Base-by-base conservation (phyloP, 2,329 filamentous ascomycete species). In the Diplodia seriata region DNA sequence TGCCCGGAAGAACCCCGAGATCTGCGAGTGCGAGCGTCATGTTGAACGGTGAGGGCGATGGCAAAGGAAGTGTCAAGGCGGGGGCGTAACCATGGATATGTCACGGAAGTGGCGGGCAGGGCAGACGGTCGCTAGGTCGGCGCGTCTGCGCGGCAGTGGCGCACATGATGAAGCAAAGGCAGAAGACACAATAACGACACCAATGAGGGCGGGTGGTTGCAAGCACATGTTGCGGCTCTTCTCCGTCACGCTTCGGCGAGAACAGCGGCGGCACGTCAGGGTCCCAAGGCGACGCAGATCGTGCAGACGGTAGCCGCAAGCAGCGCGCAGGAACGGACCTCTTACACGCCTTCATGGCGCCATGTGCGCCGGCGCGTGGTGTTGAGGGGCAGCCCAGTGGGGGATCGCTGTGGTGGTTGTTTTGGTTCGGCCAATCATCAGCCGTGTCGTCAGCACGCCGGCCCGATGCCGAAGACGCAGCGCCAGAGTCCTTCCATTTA, bases 331-430 rank as follows among this genome's bases (percentile, higher is more conserved):
- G 55, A 53, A 59, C 43, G 53, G 70, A 57, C 77, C 77, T 79
- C 78, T 79, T 72, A 76, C 66, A 68, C 49, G 29, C 67, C 62
- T 68, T 64, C 62, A 61, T 70, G 38, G 66, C 72, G 71, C 72
- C 77, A 72, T 76, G 77, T 79, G 77, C 71, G 56, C 77, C 72
- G 75, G 77, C 78, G 76, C 71, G 50, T 78, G 74, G 76, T 78
- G 76, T 78, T 79, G 76, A 78, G 73, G 72, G 66, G 66, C 47
- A 67, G 49, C 20, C 33, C 38, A 36, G 55, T 36, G 66, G 55
- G 55, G 56, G 47, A 62, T 61, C 53, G 40, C 33, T 38, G 15
- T 11, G 12, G 15, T 8, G 2, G 8, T 31, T 3, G 31, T 14
- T 5, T 4, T 12, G n/a, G 31, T 31, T 23, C 50, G 50, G 4